Evolutionary conservation across 345 rosid species (phyloP).

Genomic region (Bretschneidera sinensis): DNA sequence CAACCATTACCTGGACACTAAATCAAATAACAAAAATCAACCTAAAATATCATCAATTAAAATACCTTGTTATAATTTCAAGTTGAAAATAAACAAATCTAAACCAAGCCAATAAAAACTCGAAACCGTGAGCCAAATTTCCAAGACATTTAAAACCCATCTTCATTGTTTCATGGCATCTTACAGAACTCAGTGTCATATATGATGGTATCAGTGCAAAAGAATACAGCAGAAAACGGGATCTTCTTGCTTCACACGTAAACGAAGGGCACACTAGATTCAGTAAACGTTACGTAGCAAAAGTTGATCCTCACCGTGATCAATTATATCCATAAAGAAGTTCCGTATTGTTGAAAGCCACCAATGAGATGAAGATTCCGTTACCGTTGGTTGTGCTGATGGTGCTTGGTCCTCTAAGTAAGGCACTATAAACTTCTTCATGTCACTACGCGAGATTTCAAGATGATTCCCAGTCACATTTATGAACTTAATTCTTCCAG

Average conservation of each 20-base stretch:
- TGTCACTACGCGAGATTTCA: slow-evolving; percentile 44
- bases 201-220: no score
- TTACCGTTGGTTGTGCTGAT: slow-evolving; percentile 13
- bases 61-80: no score
- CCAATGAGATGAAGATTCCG: slow-evolving; percentile 19
- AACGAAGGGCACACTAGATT: not conserved
- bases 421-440: slow-evolving; percentile 59
- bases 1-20: no score
- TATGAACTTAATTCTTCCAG: slow-evolving; percentile 59
- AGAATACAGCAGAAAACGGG: not conserved
- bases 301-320: slow-evolving; percentile 22
- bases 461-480: slow-evolving; percentile 62
- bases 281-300: slow-evolving; percentile 21
- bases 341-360: slow-evolving; percentile 33
- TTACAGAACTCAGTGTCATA: no score
- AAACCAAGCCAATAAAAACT: no score
- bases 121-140: no score
- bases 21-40: no score
- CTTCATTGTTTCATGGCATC: no score
- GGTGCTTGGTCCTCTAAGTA: slow-evolving; percentile 41
- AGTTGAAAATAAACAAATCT: no score
- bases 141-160: no score
- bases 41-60: no score
- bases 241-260: not conserved
- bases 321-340: slow-evolving; percentile 25